Conservation (phyloP, 129 eudicot species). For the Helichrysum umbraculigerum region DNA sequence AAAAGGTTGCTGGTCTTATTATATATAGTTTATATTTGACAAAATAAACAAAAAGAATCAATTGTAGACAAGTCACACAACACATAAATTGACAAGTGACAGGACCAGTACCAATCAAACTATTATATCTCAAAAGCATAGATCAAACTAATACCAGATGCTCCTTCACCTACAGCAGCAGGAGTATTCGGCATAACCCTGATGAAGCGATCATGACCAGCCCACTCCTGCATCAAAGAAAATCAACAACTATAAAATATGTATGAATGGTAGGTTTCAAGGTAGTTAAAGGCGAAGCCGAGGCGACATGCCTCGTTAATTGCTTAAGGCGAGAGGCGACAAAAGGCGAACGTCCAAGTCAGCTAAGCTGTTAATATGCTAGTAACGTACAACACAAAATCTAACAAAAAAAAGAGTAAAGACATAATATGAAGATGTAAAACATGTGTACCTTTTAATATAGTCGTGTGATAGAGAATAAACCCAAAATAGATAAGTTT, state of each 20-base stretch:
- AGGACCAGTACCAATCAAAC: background rate
- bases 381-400: too few species aligned
- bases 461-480: too few species aligned
- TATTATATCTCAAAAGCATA: background rate
- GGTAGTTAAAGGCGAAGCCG: too few species aligned
- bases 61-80: background rate
- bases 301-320: too few species aligned
- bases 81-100: background rate
- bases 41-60: background rate
- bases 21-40: background rate
- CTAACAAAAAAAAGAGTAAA: too few species aligned
- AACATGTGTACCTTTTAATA: too few species aligned
- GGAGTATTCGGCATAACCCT: slow-evolving; percentile 99
- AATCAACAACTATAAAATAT: slow-evolving; percentile 12
- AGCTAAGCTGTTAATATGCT: too few species aligned
- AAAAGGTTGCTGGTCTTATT: background rate
- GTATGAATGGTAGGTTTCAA: background rate
- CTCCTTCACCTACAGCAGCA: slow-evolving; percentile 93
- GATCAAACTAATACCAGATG: slow-evolving; percentile 61
- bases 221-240: slow-evolving; percentile 73
- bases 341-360: too few species aligned
- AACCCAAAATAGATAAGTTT: too few species aligned
- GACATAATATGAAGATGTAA: too few species aligned
- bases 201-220: slow-evolving; percentile 88
- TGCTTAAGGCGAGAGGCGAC: too few species aligned